These are phyloP conservation scores for Elsinoe fawcettii DNA, from an alignment of 2,329 filamentous ascomycete species.

Conservation along the genomic window DNA sequence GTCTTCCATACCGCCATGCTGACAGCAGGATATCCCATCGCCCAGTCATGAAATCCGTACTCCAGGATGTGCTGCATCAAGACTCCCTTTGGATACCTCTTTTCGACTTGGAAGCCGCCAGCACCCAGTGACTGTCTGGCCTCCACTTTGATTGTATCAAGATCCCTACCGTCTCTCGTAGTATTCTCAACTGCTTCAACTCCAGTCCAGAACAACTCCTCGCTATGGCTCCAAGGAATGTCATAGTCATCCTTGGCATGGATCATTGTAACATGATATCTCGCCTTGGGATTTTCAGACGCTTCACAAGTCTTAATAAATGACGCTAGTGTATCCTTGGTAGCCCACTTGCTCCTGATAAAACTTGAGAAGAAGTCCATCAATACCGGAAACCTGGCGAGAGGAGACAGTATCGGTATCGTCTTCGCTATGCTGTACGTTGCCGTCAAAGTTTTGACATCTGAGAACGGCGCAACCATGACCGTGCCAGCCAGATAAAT, in stretches of 20 bases:
- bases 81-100: slow-evolving; percentile 39
- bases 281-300: slow-evolving; percentile 15
- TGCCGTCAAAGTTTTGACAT: slow-evolving; percentile 46
- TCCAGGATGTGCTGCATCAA: slow-evolving; percentile 50
- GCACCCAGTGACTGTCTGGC: slow-evolving; percentile 37
- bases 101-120: slow-evolving; percentile 45
- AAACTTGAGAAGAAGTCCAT: slow-evolving; percentile 42
- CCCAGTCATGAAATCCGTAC: slow-evolving; percentile 49
- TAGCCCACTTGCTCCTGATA: slow-evolving; percentile 46
- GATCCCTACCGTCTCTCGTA: slow-evolving; percentile 37
- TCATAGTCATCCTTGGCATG: slow-evolving; percentile 48
- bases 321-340: slow-evolving; percentile 41
- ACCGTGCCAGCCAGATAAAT: slow-evolving; percentile 48
- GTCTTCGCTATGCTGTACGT: slow-evolving; percentile 52
- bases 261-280: slow-evolving; percentile 43
- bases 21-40: slow-evolving; percentile 51
- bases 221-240: slow-evolving; percentile 45
- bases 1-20: slow-evolving; percentile 38
- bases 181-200: slow-evolving; percentile 40
- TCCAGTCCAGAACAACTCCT: slow-evolving; percentile 48
- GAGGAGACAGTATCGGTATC: slow-evolving; percentile 47
- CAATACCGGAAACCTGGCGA: slow-evolving; percentile 41
- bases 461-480: slow-evolving; percentile 50
- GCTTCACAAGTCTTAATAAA: slow-evolving; percentile 37
- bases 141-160: slow-evolving; percentile 39